Evolutionary conservation across 2,329 filamentous ascomycete species (phyloP), one percentile per base, ranked within the genome.

Genomic region (Claviceps spartinae): DNA sequence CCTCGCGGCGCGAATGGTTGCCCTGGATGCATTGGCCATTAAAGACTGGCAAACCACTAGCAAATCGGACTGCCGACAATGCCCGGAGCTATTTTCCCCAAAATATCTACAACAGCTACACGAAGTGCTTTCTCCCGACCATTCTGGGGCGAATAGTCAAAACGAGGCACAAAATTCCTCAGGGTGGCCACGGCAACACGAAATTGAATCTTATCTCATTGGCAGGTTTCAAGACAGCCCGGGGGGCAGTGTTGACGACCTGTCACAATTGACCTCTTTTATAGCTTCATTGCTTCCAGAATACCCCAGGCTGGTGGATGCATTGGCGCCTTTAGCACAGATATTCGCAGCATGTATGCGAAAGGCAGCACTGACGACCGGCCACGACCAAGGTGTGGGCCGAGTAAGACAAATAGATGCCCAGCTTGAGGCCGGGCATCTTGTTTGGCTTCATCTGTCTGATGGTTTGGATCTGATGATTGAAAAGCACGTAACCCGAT

Each of bases 401-500:
- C 57, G 57, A 41, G 43, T 54, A 16, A 26, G 49, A 0, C 62
- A 62, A 3, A 61, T 62, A 18, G 63, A 60, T 47, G 59, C 64
- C 20, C 66, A 66, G 42, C 55, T 77, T 53, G 64, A 57, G 52
- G 56, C 67, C 43, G 73, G 69, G 0, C 65, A 76, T 51, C 56
- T 64, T 2, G 67, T 74, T 30, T 81, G 75, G 58, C 61, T 62
- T 18, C 55, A 64, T 11, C 66, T 73, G 40, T 72, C 74, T 1
- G 58, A 58, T 5, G 69, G 69, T 4, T 59, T 82, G 16, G 66
- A 67, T 3, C 57, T 58, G 3, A 69, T 76, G 51, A 72, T 82
- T 44, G 77, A 81, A 34, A 82, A 78, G 57, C 73, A 75, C 52
- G 70, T 77, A 43, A 79, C 76, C 9, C 69, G 69, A 48, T 65